Evolutionary conservation across 2,329 filamentous ascomycete genomes (phyloP).

Genomic region (Ophiostoma sp.): DNA sequence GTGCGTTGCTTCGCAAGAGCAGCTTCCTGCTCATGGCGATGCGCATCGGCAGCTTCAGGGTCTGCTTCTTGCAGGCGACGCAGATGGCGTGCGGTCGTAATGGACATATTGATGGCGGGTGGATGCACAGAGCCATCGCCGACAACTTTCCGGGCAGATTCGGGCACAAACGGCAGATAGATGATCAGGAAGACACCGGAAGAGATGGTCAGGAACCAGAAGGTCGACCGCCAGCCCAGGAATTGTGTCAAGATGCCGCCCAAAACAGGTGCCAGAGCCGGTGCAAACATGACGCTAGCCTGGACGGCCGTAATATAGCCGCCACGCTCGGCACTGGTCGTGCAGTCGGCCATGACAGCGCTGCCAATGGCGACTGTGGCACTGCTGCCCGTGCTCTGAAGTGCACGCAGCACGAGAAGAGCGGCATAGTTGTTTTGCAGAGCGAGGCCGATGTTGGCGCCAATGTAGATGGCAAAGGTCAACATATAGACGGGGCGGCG

Average conservation of each 20-base stretch:
- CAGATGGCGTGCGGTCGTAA: constrained; percentile 27
- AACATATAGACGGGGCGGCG: constrained; percentile 50
- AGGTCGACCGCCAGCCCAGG: constrained; percentile 55
- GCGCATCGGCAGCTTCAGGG: constrained; percentile 27
- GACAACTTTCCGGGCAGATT: constrained; percentile 45
- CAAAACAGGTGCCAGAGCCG: constrained; percentile 49
- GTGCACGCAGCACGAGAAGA: constrained; percentile 49
- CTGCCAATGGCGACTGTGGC: constrained; percentile 54
- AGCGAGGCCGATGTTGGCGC: constrained; percentile 48
- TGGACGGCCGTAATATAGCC: constrained; percentile 52
- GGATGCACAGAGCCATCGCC: constrained; percentile 48
- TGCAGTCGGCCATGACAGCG: constrained; percentile 52
- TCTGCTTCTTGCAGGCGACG: constrained; percentile 18
- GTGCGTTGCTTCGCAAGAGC: constrained; percentile 19
- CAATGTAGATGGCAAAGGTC: constrained; percentile 48
- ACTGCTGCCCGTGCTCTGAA: constrained; percentile 55
- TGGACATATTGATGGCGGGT: constrained; percentile 33
- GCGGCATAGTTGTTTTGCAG: constrained; percentile 46
- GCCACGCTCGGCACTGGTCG: constrained; percentile 57
- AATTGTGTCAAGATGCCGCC: constrained; percentile 54
- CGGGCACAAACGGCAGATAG: constrained; percentile 33
- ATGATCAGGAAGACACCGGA: constrained; percentile 40
- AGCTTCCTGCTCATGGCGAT: constrained; percentile 20
- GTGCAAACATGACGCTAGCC: constrained; percentile 45
- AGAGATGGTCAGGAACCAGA: constrained; percentile 57